Evolutionary conservation across 208 protist species (phyloP).

Genomic region (Trypanosoma conorhini): DNA sequence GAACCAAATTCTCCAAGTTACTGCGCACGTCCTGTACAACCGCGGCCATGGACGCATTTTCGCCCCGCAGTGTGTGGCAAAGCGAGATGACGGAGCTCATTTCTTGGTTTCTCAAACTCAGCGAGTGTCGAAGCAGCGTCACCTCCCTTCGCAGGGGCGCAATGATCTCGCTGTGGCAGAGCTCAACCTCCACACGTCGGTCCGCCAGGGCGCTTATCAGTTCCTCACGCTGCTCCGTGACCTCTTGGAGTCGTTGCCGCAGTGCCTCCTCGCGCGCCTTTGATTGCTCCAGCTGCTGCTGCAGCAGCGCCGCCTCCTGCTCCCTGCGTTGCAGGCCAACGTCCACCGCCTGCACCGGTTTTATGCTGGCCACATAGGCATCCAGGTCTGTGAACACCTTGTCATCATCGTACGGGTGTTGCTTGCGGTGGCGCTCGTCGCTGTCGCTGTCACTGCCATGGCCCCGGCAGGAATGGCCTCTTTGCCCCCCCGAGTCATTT

Average conservation of each 20-base stretch:
- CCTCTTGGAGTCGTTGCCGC: background rate
- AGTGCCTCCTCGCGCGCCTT: background rate
- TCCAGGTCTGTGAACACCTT: constrained; percentile 3
- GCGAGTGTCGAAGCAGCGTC: constrained; percentile 7
- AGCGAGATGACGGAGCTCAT: constrained; percentile 11
- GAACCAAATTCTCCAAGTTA: background rate
- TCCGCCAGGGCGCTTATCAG: background rate
- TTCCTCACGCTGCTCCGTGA: constrained; percentile 11
- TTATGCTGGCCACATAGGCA: constrained; percentile 11
- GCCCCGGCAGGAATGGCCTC: background rate
- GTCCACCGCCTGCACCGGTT: background rate
- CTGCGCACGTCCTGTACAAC: background rate
- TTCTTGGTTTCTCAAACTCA: constrained; percentile 17
- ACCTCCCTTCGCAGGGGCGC: constrained; percentile 9
- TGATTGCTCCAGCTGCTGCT: background rate
- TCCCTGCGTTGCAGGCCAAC: background rate
- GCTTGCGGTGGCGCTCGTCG: background rate
- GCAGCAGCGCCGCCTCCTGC: background rate
- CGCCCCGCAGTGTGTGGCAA: constrained; percentile 5
- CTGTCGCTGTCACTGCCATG: background rate
- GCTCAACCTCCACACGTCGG: constrained; percentile 7
- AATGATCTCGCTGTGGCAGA: constrained; percentile 18
- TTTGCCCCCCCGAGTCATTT: background rate
- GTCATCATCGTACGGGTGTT: background rate
- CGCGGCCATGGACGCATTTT: constrained; percentile 1